Conservation (phyloP, 345 rosid genomes). For the Populus alba region DNA sequence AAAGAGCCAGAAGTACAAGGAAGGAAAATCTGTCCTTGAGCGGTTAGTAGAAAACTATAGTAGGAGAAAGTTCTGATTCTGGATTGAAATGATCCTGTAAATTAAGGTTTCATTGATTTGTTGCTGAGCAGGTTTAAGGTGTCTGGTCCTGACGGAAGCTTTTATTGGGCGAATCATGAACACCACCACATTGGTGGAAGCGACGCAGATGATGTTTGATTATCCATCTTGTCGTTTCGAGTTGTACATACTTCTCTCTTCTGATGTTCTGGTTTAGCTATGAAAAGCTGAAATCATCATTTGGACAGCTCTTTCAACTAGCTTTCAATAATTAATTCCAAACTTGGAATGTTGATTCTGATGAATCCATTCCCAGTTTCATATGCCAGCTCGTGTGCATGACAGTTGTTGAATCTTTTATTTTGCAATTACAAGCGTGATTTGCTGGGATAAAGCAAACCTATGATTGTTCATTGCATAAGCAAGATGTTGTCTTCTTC, state of each 20-base stretch:
- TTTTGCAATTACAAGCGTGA: conserved; percentile 8
- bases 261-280: conserved; percentile 24
- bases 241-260: conserved; percentile 45
- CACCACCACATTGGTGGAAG: conserved; percentile 70
- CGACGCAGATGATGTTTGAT: conserved; percentile 88
- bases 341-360: conserved; percentile 32
- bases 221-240: conserved; percentile 1
- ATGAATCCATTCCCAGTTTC: conserved; percentile 6
- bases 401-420: conserved; percentile 17
- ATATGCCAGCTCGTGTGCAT: conserved; percentile 3
- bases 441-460: neutral
- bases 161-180: conserved; percentile 71
- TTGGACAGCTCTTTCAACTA: conserved; percentile 10
- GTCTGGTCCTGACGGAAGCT: conserved; percentile 84
- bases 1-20: conserved; percentile 91
- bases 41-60: conserved; percentile 55
- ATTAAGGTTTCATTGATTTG: conserved; percentile 15
- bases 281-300: conserved; percentile 22
- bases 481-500: neutral
- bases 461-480: neutral
- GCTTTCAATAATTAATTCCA: conserved; percentile 28
- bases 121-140: conserved; percentile 74
- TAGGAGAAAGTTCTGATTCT: conserved; percentile 4
- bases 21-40: conserved; percentile 93
- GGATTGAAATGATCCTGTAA: conserved; percentile 8